Conservation (phyloP, 2,329 filamentous ascomycete genomes). For the Xylogone sp. region DNA sequence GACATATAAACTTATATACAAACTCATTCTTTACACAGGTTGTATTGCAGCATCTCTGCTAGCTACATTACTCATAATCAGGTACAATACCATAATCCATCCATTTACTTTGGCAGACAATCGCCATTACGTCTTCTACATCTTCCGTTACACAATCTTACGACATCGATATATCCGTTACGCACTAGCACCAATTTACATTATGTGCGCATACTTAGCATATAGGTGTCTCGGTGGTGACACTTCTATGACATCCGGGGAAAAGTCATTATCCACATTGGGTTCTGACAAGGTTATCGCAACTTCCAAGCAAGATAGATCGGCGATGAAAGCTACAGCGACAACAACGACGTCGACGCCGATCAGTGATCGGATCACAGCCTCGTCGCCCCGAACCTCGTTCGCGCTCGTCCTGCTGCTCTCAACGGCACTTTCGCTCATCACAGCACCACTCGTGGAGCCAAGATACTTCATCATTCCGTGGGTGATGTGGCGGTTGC, state of each 20-base stretch:
- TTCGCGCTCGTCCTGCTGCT: slow-evolving; percentile 56
- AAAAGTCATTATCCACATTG: neutral
- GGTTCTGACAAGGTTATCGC: too few species aligned
- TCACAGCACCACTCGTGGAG: slow-evolving; percentile 90
- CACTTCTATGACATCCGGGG: neutral
- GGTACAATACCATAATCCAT: slow-evolving; percentile 88
- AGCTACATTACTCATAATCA: slow-evolving; percentile 49
- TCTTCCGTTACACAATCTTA: slow-evolving; percentile 80
- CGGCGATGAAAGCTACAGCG: slow-evolving; percentile 13
- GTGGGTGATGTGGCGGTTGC: slow-evolving; percentile 87
- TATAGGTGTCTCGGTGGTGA: slow-evolving; percentile 57
- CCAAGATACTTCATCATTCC: slow-evolving; percentile 95
- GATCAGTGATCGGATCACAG: slow-evolving; percentile 6
- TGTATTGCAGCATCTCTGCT: slow-evolving; percentile 6
- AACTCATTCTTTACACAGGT: neutral
- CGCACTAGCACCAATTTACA: slow-evolving; percentile 65
- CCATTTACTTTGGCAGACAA: slow-evolving; percentile 97
- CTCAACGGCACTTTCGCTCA: slow-evolving; percentile 71
- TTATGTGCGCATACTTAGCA: slow-evolving; percentile 63
- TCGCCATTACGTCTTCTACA: slow-evolving; percentile 94
- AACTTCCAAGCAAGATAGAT: neutral
- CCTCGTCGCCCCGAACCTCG: slow-evolving; percentile 37
- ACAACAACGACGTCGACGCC: slow-evolving; percentile 19
- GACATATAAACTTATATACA: neutral
- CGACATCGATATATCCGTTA: slow-evolving; percentile 62